phyloP scores from a whole-genome alignment of 495 filamentous ascomycete genomes.

The Lepraria neglecta region DNA sequence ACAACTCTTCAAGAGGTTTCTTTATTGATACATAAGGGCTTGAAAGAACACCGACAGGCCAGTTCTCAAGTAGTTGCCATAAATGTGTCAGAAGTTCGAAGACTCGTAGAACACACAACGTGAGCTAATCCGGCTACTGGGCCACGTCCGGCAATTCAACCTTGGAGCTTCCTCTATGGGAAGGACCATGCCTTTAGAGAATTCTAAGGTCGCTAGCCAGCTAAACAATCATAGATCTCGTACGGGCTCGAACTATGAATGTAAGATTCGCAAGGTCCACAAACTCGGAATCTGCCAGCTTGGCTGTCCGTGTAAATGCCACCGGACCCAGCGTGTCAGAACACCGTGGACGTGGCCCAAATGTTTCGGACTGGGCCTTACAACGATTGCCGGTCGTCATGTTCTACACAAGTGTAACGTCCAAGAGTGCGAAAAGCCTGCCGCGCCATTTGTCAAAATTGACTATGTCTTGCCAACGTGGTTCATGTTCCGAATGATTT shows the following conservation, averaged over 20 bases:
- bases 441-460: not conserved
- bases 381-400: not conserved
- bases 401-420: not conserved
- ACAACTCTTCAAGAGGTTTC: conserved; percentile 2
- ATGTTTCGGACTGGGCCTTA: not conserved
- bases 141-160: conserved; percentile 1
- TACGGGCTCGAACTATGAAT: not conserved
- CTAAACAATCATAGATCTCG: not conserved
- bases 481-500: conserved; percentile 8
- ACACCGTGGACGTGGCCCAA: not conserved
- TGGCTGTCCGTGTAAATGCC: not conserved
- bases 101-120: not conserved
- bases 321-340: not conserved
- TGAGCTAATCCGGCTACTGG: not conserved
- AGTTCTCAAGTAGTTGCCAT: not conserved
- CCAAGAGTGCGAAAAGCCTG: not conserved
- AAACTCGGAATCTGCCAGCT: not conserved
- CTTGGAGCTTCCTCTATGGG: not conserved
- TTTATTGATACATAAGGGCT: not conserved
- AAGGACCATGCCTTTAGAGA: not conserved
- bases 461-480: conserved; percentile 4
- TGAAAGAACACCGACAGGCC: not conserved
- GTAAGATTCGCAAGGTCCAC: not conserved
- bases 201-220: too few species aligned
- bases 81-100: not conserved